Conservation (phyloP, 2,329 filamentous ascomycete species). For the Chaetomiaceae sp. region DNA sequence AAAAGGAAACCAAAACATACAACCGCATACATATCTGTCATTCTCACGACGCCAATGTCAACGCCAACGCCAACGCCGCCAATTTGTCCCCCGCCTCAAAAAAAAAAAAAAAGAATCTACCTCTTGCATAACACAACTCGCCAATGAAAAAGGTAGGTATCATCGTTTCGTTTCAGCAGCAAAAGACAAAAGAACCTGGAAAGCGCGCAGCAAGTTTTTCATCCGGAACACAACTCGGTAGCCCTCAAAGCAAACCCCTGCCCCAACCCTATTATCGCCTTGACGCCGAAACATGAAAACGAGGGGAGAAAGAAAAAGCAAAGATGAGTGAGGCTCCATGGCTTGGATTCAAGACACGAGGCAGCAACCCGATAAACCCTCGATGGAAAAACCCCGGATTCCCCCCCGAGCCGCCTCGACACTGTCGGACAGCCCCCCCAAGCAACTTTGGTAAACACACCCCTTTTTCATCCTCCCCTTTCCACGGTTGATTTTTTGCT, state of each 20-base stretch:
- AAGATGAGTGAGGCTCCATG: neutral
- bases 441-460: neutral
- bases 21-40: no score
- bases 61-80: neutral
- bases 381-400: neutral
- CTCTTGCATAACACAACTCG: neutral
- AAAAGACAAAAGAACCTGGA: neutral
- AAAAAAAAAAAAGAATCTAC: neutral
- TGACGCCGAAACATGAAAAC: no score
- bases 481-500: no score
- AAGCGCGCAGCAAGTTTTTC: neutral
- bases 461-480: no score
- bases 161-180: neutral
- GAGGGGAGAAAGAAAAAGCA: neutral
- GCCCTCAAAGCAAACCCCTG: neutral
- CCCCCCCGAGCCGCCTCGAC: constrained; percentile 11
- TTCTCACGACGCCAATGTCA: no score
- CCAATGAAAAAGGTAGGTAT: neutral
- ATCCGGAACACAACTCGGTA: constrained; percentile 1
- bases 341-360: neutral
- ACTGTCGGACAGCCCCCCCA: constrained; percentile 13
- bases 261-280: neutral
- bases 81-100: neutral
- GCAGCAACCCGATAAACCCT: neutral
- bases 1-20: no score